These are phyloP conservation scores for Schizopora paradoxa DNA, from an alignment of 1,284 basidiomycete genomes.

Conservation along the genomic window DNA sequence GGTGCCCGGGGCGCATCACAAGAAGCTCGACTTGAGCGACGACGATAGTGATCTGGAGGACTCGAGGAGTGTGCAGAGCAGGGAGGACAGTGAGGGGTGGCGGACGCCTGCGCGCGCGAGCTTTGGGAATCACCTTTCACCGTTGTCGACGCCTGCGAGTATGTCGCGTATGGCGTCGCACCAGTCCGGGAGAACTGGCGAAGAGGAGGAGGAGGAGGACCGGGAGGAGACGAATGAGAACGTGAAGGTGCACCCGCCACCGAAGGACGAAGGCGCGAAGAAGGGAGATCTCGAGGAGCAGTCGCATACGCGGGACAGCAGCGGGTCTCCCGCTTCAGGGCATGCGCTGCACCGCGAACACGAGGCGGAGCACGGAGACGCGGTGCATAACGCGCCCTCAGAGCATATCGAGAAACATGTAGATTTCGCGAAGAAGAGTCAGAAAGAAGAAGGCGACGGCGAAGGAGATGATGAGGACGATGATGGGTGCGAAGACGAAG, in stretches of 20 bases:
- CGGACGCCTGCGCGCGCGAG: conserved; percentile 8
- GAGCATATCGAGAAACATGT: no score
- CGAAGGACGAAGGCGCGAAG: no score
- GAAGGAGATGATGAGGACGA: conserved; percentile 6
- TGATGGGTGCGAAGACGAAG: conserved; percentile 30
- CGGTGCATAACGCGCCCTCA: conserved; percentile 1
- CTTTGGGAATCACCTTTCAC: background rate
- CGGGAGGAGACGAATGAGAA: conserved; percentile 11
- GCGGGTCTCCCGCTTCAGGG: background rate
- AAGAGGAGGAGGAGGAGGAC: background rate
- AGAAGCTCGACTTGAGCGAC: background rate
- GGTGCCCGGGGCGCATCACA: background rate
- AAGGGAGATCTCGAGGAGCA: no score
- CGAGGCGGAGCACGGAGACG: conserved; percentile 1
- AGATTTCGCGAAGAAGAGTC: no score
- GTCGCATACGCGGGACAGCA: no score
- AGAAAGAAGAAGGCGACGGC: no score
- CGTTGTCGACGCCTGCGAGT: no score
- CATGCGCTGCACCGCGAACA: conserved; percentile 5
- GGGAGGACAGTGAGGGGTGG: conserved; percentile 10
- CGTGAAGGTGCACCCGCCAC: no score
- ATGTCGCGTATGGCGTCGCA: no score
- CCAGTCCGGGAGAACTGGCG: background rate
- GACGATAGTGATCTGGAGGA: background rate
- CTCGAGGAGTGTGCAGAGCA: conserved; percentile 1